Evolutionary conservation across 225 moss, liverwort and hornwort genomes (phyloP).

Genomic region (Climacium dendroides): DNA sequence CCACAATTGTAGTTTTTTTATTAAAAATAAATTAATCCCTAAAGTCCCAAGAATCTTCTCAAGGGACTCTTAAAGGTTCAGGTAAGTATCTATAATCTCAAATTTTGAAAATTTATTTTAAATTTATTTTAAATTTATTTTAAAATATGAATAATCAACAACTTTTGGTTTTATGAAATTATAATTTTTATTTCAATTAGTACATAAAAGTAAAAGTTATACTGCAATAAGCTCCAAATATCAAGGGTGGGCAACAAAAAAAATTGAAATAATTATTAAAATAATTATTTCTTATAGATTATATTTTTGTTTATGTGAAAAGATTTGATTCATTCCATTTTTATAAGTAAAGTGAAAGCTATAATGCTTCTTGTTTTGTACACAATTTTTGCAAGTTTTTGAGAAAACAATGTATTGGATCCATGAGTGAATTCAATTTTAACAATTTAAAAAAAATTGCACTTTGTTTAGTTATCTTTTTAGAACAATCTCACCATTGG

Average conservation of each 20-base stretch:
- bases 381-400: too few species aligned
- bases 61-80: fast-evolving
- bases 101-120: not conserved
- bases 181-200: not conserved
- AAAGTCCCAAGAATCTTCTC: fast-evolving
- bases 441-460: too few species aligned
- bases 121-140: not conserved
- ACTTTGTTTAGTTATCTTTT: too few species aligned
- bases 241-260: fast-evolving
- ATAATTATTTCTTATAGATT: not conserved
- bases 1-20: not conserved
- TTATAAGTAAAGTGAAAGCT: not conserved
- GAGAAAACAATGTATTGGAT: too few species aligned
- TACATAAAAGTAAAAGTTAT: not conserved
- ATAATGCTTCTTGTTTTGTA: fast-evolving
- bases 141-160: not conserved
- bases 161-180: not conserved
- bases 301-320: not conserved
- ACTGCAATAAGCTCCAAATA: not conserved
- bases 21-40: not conserved
- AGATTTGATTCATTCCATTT: not conserved
- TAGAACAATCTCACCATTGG: too few species aligned
- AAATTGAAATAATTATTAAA: not conserved
- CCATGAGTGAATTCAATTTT: too few species aligned
- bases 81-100: fast-evolving